These are phyloP conservation scores for Aspergillus sp. DNA, from an alignment of 2,329 filamentous ascomycete species.

Conservation along the genomic window DNA sequence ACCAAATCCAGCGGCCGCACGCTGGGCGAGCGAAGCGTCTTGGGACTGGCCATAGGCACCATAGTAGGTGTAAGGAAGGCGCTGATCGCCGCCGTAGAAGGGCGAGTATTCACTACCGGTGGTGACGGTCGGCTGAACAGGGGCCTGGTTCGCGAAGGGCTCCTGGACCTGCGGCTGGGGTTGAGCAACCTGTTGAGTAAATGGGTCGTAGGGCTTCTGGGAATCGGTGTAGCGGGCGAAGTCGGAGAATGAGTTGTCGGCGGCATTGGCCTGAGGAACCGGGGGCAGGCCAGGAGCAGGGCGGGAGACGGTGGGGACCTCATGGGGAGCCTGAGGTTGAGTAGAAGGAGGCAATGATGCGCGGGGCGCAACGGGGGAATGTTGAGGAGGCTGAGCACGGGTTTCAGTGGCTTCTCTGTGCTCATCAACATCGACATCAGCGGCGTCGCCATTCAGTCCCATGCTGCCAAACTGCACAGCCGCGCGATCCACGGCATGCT, in stretches of 20 bases:
- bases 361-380: conserved; percentile 84
- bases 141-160: conserved; percentile 54
- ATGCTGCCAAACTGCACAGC: conserved; percentile 97
- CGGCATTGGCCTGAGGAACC: conserved; percentile 54
- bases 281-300: conserved; percentile 63
- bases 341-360: conserved; percentile 75
- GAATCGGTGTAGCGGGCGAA: conserved; percentile 56
- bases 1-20: conserved; percentile 74
- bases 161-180: conserved; percentile 65
- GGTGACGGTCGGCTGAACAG: conserved; percentile 58
- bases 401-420: conserved; percentile 96
- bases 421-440: conserved; percentile 73
- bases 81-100: conserved; percentile 79
- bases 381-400: conserved; percentile 85
- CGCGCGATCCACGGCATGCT: conserved; percentile 88
- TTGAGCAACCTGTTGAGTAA: conserved; percentile 69
- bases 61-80: conserved; percentile 76
- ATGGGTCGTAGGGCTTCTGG: conserved; percentile 86
- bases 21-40: conserved; percentile 70
- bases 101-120: conserved; percentile 74
- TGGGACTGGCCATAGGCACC: conserved; percentile 66
- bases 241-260: conserved; percentile 50
- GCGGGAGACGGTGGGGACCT: conserved; percentile 52
- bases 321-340: conserved; percentile 37
- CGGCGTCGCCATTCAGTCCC: conserved; percentile 71